Conservation (phyloP, 306 rosid species). For the Quillaja saponaria region DNA sequence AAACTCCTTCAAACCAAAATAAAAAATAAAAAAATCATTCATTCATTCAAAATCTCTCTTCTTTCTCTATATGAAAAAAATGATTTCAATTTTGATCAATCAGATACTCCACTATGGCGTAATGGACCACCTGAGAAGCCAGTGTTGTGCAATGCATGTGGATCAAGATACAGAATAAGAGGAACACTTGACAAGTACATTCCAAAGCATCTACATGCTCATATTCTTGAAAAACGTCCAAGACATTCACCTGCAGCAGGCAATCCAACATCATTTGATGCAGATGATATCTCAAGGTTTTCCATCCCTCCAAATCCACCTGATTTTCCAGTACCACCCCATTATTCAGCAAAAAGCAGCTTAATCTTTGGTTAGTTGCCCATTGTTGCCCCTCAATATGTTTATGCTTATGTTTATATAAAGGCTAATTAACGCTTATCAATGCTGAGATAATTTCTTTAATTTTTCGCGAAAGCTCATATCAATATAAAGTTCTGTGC, state of each 20-base stretch:
- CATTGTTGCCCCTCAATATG: too few species aligned
- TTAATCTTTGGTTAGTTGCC: too few species aligned
- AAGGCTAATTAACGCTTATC: too few species aligned
- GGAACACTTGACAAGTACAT: slow-evolving; percentile 12
- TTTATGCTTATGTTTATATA: too few species aligned
- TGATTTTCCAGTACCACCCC: not conserved
- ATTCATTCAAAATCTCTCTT: too few species aligned
- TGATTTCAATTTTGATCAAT: not conserved
- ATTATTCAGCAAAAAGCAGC: too few species aligned
- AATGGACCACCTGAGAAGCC: slow-evolving; percentile 28
- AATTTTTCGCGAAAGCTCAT: too few species aligned
- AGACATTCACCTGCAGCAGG: not conserved
- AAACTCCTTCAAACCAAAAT: too few species aligned
- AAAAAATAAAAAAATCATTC: too few species aligned
- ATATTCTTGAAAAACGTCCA: not conserved
- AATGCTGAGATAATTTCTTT: too few species aligned
- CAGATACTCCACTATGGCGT: slow-evolving; percentile 28
- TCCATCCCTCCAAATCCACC: not conserved
- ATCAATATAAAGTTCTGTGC: not conserved
- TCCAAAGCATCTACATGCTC: slow-evolving; percentile 8
- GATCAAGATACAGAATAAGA: slow-evolving; percentile 18
- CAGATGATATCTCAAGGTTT: not conserved
- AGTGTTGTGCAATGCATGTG: slow-evolving; percentile 29
- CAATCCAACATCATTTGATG: not conserved
- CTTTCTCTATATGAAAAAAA: too few species aligned